phyloP scores from a whole-genome alignment of 805 yeast genomes.

The Saccharomyces jurei region DNA sequence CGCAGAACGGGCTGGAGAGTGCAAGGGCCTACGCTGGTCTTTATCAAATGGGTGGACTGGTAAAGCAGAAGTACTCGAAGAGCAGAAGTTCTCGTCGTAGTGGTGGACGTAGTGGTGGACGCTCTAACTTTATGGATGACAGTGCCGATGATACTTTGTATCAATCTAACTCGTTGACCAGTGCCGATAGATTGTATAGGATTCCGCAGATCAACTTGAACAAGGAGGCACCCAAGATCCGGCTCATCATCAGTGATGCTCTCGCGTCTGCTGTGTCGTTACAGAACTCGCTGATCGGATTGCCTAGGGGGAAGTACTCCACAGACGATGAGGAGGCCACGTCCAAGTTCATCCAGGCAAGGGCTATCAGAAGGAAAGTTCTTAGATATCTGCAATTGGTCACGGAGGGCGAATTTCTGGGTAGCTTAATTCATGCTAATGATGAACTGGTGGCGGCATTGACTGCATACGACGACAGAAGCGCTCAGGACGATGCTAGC shows the following conservation, averaged over 20 bases:
- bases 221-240: slow-evolving; percentile 67
- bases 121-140: slow-evolving; percentile 40
- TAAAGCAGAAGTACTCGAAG: slow-evolving; percentile 8
- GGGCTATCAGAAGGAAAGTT: slow-evolving; percentile 67
- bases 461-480: slow-evolving; percentile 54
- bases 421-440: slow-evolving; percentile 81
- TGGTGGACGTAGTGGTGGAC: slow-evolving; percentile 4
- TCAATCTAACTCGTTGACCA: slow-evolving; percentile 18
- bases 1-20: slow-evolving; percentile 16
- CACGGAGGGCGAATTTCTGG: slow-evolving; percentile 77
- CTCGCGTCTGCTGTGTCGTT: slow-evolving; percentile 66
- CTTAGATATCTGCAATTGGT: slow-evolving; percentile 77
- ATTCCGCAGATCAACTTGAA: slow-evolving; percentile 63
- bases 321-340: slow-evolving; percentile 55
- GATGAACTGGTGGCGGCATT: slow-evolving; percentile 78
- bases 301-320: slow-evolving; percentile 44
- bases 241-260: slow-evolving; percentile 62
- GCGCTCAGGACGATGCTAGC: slow-evolving; percentile 38
- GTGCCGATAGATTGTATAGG: slow-evolving; percentile 33
- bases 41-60: slow-evolving; percentile 9
- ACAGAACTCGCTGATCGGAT: slow-evolving; percentile 46
- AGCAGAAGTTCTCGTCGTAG: background rate
- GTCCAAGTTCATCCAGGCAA: slow-evolving; percentile 65
- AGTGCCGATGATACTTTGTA: slow-evolving; percentile 39
- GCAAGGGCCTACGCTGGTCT: slow-evolving; percentile 18